Evolutionary conservation across 257 asterid genomes (phyloP).

Genomic region (Petunia axillaris): DNA sequence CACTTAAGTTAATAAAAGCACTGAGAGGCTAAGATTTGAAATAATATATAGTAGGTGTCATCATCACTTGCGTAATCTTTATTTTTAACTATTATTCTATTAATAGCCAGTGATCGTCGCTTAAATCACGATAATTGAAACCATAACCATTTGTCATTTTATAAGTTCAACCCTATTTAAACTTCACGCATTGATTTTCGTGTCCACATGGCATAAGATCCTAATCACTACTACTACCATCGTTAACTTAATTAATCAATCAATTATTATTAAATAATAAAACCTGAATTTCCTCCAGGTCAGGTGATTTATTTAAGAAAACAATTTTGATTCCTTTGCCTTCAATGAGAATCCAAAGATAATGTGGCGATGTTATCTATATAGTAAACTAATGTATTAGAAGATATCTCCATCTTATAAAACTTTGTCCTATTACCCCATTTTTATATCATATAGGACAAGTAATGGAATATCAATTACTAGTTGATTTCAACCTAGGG

Average conservation of each 20-base stretch:
- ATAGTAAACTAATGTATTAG: not conserved
- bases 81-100: not conserved
- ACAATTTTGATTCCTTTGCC: constrained; percentile 1
- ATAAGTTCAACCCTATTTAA: not conserved
- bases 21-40: not conserved
- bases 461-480: constrained; percentile 1
- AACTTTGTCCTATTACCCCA: not conserved
- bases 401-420: constrained; percentile 1
- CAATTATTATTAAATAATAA: not conserved
- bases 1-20: too few species aligned
- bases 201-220: not conserved
- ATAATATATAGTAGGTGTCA: not conserved
- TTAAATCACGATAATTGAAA: constrained; percentile 10
- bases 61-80: not conserved
- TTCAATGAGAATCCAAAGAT: constrained; percentile 24
- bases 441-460: constrained; percentile 11
- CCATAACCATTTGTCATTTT: constrained; percentile 13
- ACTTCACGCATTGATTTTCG: not conserved
- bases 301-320: not conserved
- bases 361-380: not conserved
- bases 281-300: constrained; percentile 7
- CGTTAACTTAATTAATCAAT: constrained; percentile 12
- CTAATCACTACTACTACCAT: constrained; percentile 1
- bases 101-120: not conserved
- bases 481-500: constrained; percentile 16